A percentile compares a stretch with the other conserved stretches of the same genome.
phyloP scores from a whole-genome alignment of 2,329 filamentous ascomycete species.

The Ceratocystis cubensis region DNA sequence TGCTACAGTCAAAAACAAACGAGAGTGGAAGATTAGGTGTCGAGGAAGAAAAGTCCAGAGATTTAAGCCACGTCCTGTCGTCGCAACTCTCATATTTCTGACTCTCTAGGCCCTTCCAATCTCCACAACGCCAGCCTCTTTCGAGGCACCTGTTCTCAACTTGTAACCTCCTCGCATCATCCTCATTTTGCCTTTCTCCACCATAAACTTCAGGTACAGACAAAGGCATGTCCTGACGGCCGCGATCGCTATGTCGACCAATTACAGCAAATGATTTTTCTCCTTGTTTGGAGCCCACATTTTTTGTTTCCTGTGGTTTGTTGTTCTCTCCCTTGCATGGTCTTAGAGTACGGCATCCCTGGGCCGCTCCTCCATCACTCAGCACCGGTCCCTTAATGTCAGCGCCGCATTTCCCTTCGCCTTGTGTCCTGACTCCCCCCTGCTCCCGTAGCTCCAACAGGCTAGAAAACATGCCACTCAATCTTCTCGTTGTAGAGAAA shows the following conservation, averaged over 20 bases:
- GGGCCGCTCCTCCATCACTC: slow-evolving; percentile 9
- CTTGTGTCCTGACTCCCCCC: neutral
- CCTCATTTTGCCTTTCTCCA: slow-evolving; percentile 1
- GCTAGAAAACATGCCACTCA: neutral
- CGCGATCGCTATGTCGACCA: neutral
- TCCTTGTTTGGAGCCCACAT: neutral
- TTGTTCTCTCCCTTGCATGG: slow-evolving; percentile 8
- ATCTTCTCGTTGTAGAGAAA: neutral
- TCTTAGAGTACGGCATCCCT: slow-evolving; percentile 8
- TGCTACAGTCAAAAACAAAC: neutral
- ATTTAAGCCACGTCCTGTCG: neutral
- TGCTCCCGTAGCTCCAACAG: neutral
- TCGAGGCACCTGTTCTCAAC: neutral
- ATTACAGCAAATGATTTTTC: neutral
- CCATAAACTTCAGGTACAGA: slow-evolving; percentile 3
- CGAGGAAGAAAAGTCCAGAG: neutral
- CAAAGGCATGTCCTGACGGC: neutral
- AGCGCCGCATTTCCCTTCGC: neutral
- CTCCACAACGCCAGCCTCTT: neutral
- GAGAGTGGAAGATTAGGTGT: neutral
- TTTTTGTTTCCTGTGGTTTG: neutral
- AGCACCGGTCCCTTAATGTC: slow-evolving; percentile 7
- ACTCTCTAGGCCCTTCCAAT: neutral
- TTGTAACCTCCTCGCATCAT: slow-evolving; percentile 5
- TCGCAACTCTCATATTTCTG: neutral